Evolutionary conservation across 139 green algal genomes (phyloP).

Genomic region (Chlamydomonas schloesseri): DNA sequence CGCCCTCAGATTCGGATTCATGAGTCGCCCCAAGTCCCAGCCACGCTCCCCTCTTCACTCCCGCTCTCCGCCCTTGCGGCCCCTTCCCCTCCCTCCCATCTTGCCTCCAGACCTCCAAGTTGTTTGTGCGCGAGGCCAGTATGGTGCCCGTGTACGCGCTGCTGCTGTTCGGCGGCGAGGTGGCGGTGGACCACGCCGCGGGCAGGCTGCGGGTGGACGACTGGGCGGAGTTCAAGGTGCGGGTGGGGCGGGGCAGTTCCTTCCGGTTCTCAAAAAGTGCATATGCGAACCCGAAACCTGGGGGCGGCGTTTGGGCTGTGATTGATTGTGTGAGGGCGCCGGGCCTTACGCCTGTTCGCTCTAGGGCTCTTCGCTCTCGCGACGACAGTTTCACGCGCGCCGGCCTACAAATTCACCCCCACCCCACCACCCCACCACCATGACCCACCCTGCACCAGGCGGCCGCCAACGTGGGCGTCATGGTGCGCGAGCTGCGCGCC

Average conservation of each 20-base stretch:
- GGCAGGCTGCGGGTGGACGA: constrained; percentile 66
- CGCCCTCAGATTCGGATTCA: no score
- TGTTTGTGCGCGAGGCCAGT: constrained; percentile 79
- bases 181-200: constrained; percentile 67
- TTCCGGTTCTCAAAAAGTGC: no score
- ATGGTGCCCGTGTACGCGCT: constrained; percentile 90
- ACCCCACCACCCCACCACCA: neutral
- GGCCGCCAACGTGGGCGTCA: constrained; percentile 64
- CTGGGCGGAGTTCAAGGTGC: constrained; percentile 77
- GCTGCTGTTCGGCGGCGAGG: constrained; percentile 87
- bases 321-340: no score
- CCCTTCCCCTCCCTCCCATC: neutral
- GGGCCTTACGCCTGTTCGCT: no score
- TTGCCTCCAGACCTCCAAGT: constrained; percentile 50
- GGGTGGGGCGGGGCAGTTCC: neutral
- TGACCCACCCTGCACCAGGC: neutral
- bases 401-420: no score
- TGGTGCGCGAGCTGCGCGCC: constrained; percentile 81
- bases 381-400: no score
- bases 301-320: no score
- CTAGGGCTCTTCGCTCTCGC: no score
- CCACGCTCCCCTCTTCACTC: neutral
- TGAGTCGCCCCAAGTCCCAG: no score
- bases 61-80: neutral
- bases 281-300: no score